A percentile compares a stretch with the other conserved stretches of the same genome.
phyloP scores from a whole-genome alignment of 1,139 yeast species.

The Candida albicans region DNA sequence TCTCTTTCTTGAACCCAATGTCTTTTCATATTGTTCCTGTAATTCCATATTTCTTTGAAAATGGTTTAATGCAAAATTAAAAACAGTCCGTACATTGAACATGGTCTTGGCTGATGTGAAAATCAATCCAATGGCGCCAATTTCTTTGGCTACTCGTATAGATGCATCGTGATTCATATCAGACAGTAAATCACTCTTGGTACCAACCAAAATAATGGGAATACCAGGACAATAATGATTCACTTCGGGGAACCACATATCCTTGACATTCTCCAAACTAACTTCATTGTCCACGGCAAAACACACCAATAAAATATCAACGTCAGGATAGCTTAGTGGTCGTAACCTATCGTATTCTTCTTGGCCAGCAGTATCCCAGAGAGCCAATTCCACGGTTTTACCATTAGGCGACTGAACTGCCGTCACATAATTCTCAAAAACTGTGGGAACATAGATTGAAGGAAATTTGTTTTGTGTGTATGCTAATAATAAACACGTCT shows the following conservation, averaged over 20 bases:
- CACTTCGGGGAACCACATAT: constrained; percentile 87
- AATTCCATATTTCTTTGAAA: constrained; percentile 35
- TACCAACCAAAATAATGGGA: constrained; percentile 76
- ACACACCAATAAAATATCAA: constrained; percentile 71
- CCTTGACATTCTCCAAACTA: constrained; percentile 71
- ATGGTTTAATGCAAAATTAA: constrained; percentile 52
- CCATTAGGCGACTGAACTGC: constrained; percentile 56
- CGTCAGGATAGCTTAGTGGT: constrained; percentile 83
- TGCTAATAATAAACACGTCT: constrained; percentile 81
- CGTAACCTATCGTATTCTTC: constrained; percentile 86
- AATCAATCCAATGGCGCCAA: constrained; percentile 76
- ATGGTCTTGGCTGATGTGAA: constrained; percentile 77
- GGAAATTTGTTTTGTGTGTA: constrained; percentile 82
- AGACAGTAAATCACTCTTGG: constrained; percentile 65
- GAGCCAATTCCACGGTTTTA: constrained; percentile 61
- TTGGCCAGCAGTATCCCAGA: constrained; percentile 96
- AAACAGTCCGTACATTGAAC: constrained; percentile 66
- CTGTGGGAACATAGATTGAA: constrained; percentile 79
- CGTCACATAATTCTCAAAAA: constrained; percentile 81
- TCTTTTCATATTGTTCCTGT: constrained; percentile 40
- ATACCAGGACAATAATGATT: constrained; percentile 78
- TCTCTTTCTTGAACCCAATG: constrained; percentile 32
- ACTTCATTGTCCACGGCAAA: constrained; percentile 67
- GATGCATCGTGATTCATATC: constrained; percentile 49
- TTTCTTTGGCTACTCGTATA: constrained; percentile 57